These are phyloP conservation scores for Fusarium sacchari DNA, from an alignment of 2,329 filamentous ascomycete species.

Conservation along the genomic window DNA sequence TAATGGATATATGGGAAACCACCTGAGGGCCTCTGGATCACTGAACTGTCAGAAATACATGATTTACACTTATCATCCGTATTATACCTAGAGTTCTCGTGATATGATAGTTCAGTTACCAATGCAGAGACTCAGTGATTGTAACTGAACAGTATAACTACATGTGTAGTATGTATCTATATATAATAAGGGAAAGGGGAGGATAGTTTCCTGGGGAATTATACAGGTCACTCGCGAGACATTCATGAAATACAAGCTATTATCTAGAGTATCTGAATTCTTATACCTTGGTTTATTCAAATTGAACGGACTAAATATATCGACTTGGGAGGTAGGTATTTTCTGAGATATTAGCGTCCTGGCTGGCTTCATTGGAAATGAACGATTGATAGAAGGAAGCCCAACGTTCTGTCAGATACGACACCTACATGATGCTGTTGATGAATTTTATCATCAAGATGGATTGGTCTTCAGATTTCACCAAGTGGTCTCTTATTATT, in stretches of 20 bases:
- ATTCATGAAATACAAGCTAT: background rate
- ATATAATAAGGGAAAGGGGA: background rate
- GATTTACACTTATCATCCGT: background rate
- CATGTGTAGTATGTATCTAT: background rate
- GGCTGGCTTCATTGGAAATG: background rate
- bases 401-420: background rate
- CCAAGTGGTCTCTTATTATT: background rate
- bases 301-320: background rate
- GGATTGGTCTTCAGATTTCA: background rate
- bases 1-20: background rate
- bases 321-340: background rate
- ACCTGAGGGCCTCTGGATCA: background rate
- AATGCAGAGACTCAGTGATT: background rate
- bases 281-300: background rate
- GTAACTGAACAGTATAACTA: background rate
- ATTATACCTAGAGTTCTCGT: background rate
- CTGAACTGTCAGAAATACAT: background rate
- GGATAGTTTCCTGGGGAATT: background rate
- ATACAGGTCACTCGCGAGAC: background rate
- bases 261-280: background rate
- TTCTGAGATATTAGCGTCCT: background rate
- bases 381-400: background rate
- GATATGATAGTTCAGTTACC: background rate
- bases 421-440: background rate
- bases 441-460: background rate